These are phyloP conservation scores for Pichia sp. DNA, from an alignment of 1,139 yeast species.

Conservation along the genomic window DNA sequence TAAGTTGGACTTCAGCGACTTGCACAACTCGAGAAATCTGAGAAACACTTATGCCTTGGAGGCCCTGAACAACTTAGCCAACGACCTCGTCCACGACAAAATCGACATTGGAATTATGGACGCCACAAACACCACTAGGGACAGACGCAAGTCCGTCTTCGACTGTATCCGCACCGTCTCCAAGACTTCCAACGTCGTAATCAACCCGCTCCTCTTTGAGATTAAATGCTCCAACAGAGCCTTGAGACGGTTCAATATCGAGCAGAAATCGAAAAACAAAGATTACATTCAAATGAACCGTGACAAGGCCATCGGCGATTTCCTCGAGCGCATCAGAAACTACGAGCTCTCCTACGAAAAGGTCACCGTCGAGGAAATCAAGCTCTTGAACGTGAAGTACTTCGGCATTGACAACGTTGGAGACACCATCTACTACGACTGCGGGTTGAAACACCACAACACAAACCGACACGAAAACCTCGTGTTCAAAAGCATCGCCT, in stretches of 20 bases:
- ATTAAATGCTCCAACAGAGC: slow-evolving; percentile 42
- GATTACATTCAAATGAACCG: slow-evolving; percentile 28
- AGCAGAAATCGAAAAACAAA: slow-evolving; percentile 47
- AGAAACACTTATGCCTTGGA: slow-evolving; percentile 59
- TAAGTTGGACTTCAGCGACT: slow-evolving; percentile 44
- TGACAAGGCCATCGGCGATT: slow-evolving; percentile 53
- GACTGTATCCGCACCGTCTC: slow-evolving; percentile 19
- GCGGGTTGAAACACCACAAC: slow-evolving; percentile 27
- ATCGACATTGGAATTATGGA: slow-evolving; percentile 57
- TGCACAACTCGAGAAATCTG: slow-evolving; percentile 31
- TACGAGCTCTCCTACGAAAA: slow-evolving; percentile 57
- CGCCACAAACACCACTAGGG: slow-evolving; percentile 63
- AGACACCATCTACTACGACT: slow-evolving; percentile 32
- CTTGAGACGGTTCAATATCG: slow-evolving; percentile 51
- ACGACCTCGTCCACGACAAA: slow-evolving; percentile 39
- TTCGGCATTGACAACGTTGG: slow-evolving; percentile 50
- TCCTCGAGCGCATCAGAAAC: slow-evolving; percentile 51
- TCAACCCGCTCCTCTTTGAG: slow-evolving; percentile 37
- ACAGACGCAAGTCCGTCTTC: slow-evolving; percentile 35
- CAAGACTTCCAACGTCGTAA: slow-evolving; percentile 13
- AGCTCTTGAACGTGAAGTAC: slow-evolving; percentile 37
- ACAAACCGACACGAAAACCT: slow-evolving; percentile 20
- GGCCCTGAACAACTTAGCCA: slow-evolving; percentile 47
- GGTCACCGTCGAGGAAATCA: slow-evolving; percentile 46
- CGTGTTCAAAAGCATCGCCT: slow-evolving; percentile 22